Percentiles rank a stretch among this genome's conserved stretches.
phyloP scores from a whole-genome alignment of 2,329 filamentous ascomycete genomes.

The Daldinia sp. region DNA sequence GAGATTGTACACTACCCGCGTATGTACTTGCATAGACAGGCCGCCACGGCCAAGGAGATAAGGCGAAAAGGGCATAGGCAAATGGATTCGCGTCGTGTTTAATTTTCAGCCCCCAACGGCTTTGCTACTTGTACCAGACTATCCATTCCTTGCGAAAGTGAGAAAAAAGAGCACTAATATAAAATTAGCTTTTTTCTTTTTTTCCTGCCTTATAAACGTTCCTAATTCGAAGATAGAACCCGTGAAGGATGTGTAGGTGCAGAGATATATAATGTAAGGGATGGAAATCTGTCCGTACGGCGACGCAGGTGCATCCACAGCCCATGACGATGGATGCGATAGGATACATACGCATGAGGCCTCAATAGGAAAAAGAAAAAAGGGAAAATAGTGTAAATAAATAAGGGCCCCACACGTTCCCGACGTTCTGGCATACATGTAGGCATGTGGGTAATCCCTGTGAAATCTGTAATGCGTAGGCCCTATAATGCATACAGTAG shows the following conservation, averaged over 20 bases:
- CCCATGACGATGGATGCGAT: neutral
- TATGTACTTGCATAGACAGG: conserved; percentile 18
- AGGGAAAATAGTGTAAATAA: neutral
- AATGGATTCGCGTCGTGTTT: conserved; percentile 8
- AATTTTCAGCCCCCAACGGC: neutral
- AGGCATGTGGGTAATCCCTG: conserved; percentile 13
- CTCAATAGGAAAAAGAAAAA: neutral
- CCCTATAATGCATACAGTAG: conserved; percentile 29
- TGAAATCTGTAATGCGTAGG: conserved; percentile 23
- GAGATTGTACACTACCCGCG: conserved; percentile 21
- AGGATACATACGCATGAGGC: neutral
- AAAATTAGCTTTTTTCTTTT: neutral
- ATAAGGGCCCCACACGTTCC: conserved; percentile 24
- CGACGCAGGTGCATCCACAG: no score
- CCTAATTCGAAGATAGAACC: neutral
- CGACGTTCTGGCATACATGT: conserved; percentile 27
- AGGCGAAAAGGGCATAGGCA: conserved; percentile 10
- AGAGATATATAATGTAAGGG: neutral
- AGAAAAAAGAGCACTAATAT: neutral
- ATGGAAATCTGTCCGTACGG: no score
- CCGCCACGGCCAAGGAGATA: neutral
- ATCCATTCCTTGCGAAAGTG: neutral
- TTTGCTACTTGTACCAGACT: neutral
- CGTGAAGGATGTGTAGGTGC: neutral
- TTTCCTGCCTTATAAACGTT: neutral